A percentile compares a stretch with the other conserved stretches of the same genome.
These are phyloP conservation scores for Babesia bigemina DNA, from an alignment of 169 alveolate genomes.

Conservation along the genomic window DNA sequence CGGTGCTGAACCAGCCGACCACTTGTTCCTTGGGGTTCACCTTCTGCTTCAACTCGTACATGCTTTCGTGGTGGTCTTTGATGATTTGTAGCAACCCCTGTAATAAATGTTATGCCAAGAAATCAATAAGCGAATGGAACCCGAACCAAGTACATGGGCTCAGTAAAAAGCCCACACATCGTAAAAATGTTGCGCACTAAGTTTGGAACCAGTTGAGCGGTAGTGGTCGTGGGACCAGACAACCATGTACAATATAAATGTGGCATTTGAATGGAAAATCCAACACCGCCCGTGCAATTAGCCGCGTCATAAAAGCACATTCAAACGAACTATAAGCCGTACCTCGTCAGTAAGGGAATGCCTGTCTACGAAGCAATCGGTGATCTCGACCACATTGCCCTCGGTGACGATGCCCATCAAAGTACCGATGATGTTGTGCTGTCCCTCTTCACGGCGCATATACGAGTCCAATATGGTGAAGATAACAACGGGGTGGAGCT, in stretches of 20 bases:
- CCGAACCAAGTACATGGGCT: neutral
- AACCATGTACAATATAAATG: too few species aligned
- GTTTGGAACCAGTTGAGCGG: too few species aligned
- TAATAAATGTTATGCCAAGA: neutral
- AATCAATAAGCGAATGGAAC: neutral
- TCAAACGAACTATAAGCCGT: neutral
- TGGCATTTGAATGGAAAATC: too few species aligned
- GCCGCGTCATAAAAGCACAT: too few species aligned
- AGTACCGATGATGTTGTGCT: conserved; percentile 88
- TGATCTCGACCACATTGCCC: conserved; percentile 85
- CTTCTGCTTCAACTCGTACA: conserved; percentile 88
- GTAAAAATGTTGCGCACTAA: neutral
- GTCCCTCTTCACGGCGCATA: conserved; percentile 88
- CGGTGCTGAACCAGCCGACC: conserved; percentile 91
- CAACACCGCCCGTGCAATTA: too few species aligned
- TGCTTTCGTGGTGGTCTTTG: conserved; percentile 89
- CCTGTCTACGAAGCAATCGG: conserved; percentile 91
- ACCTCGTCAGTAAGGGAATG: conserved; percentile 89
- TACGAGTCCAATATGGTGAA: conserved; percentile 89
- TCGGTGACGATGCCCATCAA: conserved; percentile 86
- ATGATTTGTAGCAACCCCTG: conserved; percentile 89
- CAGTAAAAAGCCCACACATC: neutral
- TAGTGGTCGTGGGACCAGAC: too few species aligned
- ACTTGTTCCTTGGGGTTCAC: conserved; percentile 86
- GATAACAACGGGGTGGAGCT: conserved; percentile 87